Conservation (phyloP, 2,329 filamentous ascomycete species). For the Setomelanomma holmii region DNA sequence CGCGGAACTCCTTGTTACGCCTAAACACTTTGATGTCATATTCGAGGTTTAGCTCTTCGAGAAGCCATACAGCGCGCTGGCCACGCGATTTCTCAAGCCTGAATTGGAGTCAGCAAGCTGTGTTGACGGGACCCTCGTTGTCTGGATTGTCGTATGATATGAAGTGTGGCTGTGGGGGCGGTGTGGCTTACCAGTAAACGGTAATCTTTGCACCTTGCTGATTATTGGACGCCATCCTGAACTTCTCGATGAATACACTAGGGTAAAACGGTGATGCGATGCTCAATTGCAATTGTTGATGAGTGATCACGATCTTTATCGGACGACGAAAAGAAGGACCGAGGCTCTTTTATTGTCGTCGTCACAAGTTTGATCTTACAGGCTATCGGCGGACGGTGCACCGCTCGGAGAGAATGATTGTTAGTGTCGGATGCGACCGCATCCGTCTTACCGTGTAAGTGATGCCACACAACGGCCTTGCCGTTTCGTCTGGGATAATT, state of each 20-base stretch:
- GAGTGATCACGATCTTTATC: neutral
- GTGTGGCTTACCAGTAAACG: constrained; percentile 42
- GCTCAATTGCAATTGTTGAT: neutral
- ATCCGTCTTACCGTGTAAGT: neutral
- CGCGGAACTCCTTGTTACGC: constrained; percentile 69
- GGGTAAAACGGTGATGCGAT: neutral
- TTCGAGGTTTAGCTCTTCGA: constrained; percentile 79
- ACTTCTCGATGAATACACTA: neutral
- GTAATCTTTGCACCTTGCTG: constrained; percentile 46
- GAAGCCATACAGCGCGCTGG: constrained; percentile 83
- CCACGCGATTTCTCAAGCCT: constrained; percentile 86
- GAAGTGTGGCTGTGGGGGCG: constrained; percentile 10
- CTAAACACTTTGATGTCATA: constrained; percentile 85
- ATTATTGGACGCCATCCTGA: constrained; percentile 24
- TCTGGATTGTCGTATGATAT: constrained; percentile 1
- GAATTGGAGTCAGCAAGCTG: constrained; percentile 2
- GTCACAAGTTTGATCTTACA: constrained; percentile 5
- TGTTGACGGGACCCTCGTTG: neutral
- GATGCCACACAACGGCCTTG: too few species aligned
- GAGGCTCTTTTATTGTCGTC: constrained; percentile 2
- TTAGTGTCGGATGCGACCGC: neutral
- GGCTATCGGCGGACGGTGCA: neutral
- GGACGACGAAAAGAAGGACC: neutral
- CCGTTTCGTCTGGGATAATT: too few species aligned
- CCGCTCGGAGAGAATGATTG: neutral